Base-by-base conservation (phyloP, 805 yeast genomes). In the Ogataea trehaloabstinens region DNA sequence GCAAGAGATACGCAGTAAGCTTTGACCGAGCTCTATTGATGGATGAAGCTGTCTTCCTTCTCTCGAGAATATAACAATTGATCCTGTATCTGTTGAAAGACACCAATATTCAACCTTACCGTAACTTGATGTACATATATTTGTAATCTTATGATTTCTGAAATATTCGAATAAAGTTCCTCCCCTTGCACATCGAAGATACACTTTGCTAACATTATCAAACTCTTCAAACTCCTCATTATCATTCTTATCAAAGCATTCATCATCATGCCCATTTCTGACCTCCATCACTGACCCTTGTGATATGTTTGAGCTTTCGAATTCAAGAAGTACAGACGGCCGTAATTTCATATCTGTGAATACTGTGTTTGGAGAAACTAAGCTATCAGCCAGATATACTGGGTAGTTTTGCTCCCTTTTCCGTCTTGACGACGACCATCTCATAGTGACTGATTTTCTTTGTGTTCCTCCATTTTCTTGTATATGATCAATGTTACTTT, bases 71-170 rank as follows among this genome's bases (percentile, higher is more conserved):
- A 78, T 46, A 43, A 73, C 70, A 11, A 82, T 48, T 0, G 76
- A 59, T 0, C 89, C 89, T 21, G 71, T 66, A 33, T 80, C 80
- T 0, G 86, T 78, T 0, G 82, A 68, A 17, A 79, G 54, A 8
- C 73, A 73, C 67, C 81, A 74, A 49, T 65, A 78, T 34, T 78
- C 73, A 25, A 75, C 72, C 24, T 73, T 72, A 2, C 37, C 24
- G 38, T 35, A 56, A 4, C 48, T 44, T 0, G 69, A 59, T 3
- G 58, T 51, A 6, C 63, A 44, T 18, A 57, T 59, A 13, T 66
- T 58, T 2, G 64, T 59, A 29, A 73, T 67, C 30, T 61, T 61
- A 15, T 68, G 67, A 15, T 72, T 70, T 29, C 46, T 42, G 41
- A 68, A 74, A 16, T 61, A 53, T 40, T 74, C 75, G 52, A 77